Base-by-base conservation (phyloP, 2,329 filamentous ascomycete genomes). In the Cytospora leucostoma region DNA sequence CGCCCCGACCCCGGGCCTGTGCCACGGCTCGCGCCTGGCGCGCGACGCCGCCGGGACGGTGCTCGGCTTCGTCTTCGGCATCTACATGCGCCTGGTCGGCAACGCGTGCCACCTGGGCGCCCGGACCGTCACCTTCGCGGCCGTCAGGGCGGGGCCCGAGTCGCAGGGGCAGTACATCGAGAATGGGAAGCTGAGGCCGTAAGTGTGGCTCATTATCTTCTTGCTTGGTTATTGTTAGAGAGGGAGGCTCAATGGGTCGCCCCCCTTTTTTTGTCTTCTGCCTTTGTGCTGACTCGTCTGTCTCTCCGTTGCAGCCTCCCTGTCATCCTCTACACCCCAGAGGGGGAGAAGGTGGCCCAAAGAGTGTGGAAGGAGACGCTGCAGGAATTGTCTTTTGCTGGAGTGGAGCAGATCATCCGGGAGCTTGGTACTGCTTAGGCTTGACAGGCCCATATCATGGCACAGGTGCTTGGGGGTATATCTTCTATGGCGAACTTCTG, bases 1-100 rank as follows among this genome's bases (percentile, higher is more conserved):
- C 38, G 57, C 61, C 10, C 61, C 59, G 12, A 68, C 65, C 21
- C 68, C 68, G 0, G 69, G 70, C n/a, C 56, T 68, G 10, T 66
- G 64, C 47, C 54, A 61, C 15, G 64, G 62, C 13, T 61, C 64
- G 1, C 37, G 32, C n/a, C 57, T 64, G 33, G 40, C 34, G 3
- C 27, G 63, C 4, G 59, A 65, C 19, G 44, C 34, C 2, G 8
- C 17, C 5, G 56, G 56, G 4, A 51, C 56, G 3, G 10, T 59
- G 7, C 11, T 61, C 1, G 50, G 58, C 17, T 13, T 47, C 7
- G 11, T 55, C 2, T 12, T 61, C 32, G 50, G 15, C 6, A 19
- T 61, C 3, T 27, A n/a, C 13, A 27, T 37, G 1, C 35, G 27
- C 10, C 4, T 61, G 2, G 21, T 61, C 27, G 50, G 58, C 1